Percentiles rank a stretch among this genome's conserved stretches.
These are phyloP conservation scores for Cryptococcus sp. DNA, from an alignment of 1,284 basidiomycete species.

Conservation along the genomic window DNA sequence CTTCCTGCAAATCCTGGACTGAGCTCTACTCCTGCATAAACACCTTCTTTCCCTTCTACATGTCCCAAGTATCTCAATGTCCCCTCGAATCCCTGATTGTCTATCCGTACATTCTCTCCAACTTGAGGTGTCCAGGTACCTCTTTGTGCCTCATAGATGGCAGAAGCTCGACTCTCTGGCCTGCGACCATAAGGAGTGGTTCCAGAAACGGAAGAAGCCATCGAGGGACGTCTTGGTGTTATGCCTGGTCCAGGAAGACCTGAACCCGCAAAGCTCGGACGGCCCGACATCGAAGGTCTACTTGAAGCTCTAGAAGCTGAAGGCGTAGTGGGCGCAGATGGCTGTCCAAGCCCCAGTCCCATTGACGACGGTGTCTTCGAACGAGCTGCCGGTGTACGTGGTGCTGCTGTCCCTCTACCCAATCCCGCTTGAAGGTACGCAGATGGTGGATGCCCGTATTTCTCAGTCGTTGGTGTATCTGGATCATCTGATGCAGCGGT, in stretches of 20 bases:
- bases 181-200: slow-evolving; percentile 31
- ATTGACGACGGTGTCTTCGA: slow-evolving; percentile 27
- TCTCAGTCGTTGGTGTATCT: slow-evolving; percentile 27
- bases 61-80: slow-evolving; percentile 70
- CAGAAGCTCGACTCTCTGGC: slow-evolving; percentile 37
- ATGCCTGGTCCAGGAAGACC: slow-evolving; percentile 15
- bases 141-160: slow-evolving; percentile 7
- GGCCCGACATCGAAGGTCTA: slow-evolving; percentile 20
- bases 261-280: slow-evolving; percentile 28
- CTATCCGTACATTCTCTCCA: slow-evolving; percentile 77
- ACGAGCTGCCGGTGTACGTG: slow-evolving; percentile 29
- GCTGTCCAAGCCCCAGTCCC: slow-evolving; percentile 14
- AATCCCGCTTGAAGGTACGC: slow-evolving; percentile 5
- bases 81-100: slow-evolving; percentile 74
- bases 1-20: slow-evolving; percentile 77
- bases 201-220: slow-evolving; percentile 30
- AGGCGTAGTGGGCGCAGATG: slow-evolving; percentile 22
- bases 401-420: slow-evolving; percentile 11
- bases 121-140: slow-evolving; percentile 45
- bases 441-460: slow-evolving; percentile 4
- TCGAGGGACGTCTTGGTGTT: slow-evolving; percentile 34
- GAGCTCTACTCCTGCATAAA: slow-evolving; percentile 90
- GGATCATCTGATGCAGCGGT: slow-evolving; percentile 19
- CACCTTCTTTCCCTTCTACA: slow-evolving; percentile 77
- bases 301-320: slow-evolving; percentile 27